Evolutionary conservation across 768 basidiomycete species (phyloP).

Genomic region (Rhizopogon vesiculosus): DNA sequence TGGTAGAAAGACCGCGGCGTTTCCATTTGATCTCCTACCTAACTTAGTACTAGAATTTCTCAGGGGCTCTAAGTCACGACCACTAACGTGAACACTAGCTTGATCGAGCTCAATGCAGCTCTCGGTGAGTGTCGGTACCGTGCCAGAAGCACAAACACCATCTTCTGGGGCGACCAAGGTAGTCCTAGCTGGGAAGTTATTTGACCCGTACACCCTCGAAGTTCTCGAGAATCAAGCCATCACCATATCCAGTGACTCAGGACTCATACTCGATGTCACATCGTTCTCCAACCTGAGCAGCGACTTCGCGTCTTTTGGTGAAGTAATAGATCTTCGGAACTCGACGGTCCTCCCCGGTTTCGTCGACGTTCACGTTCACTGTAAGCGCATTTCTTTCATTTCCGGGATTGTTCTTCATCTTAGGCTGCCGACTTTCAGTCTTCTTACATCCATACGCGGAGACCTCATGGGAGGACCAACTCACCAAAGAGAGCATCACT

Average conservation of each 20-base stretch:
- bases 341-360: slow-evolving; percentile 53
- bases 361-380: slow-evolving; percentile 53
- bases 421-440: slow-evolving; percentile 28
- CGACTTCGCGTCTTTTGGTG: slow-evolving; percentile 9
- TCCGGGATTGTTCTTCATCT: not conserved
- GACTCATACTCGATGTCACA: slow-evolving; percentile 44
- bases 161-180: slow-evolving; percentile 5
- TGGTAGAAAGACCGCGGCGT: no score
- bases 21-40: no score
- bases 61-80: not conserved
- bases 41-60: not conserved
- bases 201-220: slow-evolving; percentile 39
- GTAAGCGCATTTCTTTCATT: slow-evolving; percentile 27
- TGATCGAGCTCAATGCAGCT: not conserved
- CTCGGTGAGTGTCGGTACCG: not conserved
- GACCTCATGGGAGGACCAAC: slow-evolving; percentile 57
- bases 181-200: slow-evolving; percentile 44
- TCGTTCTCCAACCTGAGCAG: slow-evolving; percentile 7
- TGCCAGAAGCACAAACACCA: not conserved
- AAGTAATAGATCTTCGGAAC: slow-evolving; percentile 40
- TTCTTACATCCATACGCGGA: slow-evolving; percentile 60
- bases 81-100: not conserved
- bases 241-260: slow-evolving; percentile 39
- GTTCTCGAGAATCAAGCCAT: slow-evolving; percentile 44
- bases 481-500: slow-evolving; percentile 50